Conservation (phyloP, 169 alveolate genomes). For the Cystoisospora suis region DNA sequence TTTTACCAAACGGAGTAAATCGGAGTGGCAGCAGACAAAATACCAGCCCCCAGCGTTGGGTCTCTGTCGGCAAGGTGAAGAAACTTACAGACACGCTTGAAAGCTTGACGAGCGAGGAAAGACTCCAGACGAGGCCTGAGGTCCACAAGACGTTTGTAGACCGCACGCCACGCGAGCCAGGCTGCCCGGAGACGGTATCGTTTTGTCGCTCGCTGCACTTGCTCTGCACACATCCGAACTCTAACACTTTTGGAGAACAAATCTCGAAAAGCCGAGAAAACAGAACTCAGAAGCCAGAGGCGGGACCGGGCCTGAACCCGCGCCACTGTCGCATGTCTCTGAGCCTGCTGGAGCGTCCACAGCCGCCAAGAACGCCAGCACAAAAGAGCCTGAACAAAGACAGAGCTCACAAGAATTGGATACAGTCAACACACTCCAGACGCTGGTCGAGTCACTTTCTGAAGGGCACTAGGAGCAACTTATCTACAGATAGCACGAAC, state of each 20-base stretch:
- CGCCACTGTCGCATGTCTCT: background rate
- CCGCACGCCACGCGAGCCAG: constrained; percentile 26
- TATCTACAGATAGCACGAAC: too few species aligned
- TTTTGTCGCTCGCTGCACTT: background rate
- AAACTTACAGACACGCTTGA: background rate
- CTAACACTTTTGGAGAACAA: background rate
- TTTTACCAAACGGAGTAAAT: background rate
- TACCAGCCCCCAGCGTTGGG: too few species aligned
- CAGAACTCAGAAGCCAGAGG: background rate
- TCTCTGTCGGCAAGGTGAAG: too few species aligned
- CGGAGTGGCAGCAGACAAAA: background rate
- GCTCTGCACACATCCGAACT: background rate
- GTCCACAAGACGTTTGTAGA: background rate
- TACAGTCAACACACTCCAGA: too few species aligned
- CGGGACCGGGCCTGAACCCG: background rate
- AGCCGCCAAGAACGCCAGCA: background rate
- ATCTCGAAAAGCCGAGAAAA: background rate
- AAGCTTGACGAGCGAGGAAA: constrained; percentile 17
- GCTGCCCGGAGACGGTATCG: background rate
- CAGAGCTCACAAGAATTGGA: background rate
- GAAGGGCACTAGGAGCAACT: too few species aligned
- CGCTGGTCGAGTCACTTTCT: too few species aligned
- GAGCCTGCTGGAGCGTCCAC: background rate
- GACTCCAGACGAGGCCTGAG: constrained; percentile 14
- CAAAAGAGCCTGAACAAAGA: background rate